These are phyloP conservation scores for Naganishia friedmannii DNA, from an alignment of 768 basidiomycete species.

Conservation along the genomic window DNA sequence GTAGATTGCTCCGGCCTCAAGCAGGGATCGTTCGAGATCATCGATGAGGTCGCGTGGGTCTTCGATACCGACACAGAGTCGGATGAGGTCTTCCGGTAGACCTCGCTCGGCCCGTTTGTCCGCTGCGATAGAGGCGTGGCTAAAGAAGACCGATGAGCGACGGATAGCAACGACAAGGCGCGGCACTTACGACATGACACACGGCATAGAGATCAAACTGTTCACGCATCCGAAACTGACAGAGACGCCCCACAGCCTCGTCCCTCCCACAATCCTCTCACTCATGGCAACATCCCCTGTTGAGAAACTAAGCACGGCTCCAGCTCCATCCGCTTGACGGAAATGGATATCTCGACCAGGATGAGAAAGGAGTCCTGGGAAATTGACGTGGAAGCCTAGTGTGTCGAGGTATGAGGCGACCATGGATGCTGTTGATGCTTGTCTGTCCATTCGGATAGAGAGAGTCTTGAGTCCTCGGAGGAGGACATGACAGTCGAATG, in stretches of 20 bases:
- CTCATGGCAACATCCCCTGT: slow-evolving; percentile 87
- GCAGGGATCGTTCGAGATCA: slow-evolving; percentile 86
- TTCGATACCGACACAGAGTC: slow-evolving; percentile 96
- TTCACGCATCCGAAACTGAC: slow-evolving; percentile 99
- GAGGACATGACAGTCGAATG: slow-evolving; percentile 93
- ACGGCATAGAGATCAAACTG: slow-evolving; percentile 97
- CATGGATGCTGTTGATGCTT: slow-evolving; percentile 73
- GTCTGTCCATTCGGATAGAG: slow-evolving; percentile 90
- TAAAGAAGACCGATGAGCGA: slow-evolving; percentile 45
- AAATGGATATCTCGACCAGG: slow-evolving; percentile 84
- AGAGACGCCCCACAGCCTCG: slow-evolving; percentile 92
- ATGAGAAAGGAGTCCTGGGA: slow-evolving; percentile 81
- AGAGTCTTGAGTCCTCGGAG: slow-evolving; percentile 94
- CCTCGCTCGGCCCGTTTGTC: slow-evolving; percentile 93
- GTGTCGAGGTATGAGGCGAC: slow-evolving; percentile 81
- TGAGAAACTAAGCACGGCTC: slow-evolving; percentile 90
- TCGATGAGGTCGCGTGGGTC: slow-evolving; percentile 88
- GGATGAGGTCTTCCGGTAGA: slow-evolving; percentile 96
- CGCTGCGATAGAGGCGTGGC: slow-evolving; percentile 96
- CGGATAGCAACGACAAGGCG: not conserved
- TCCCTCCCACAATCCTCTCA: slow-evolving; percentile 86
- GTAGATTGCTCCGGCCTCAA: slow-evolving; percentile 81
- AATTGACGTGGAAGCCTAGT: slow-evolving; percentile 85
- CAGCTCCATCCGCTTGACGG: slow-evolving; percentile 82
- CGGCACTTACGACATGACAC: slow-evolving; percentile 91